Evolutionary conservation across 768 basidiomycete species (phyloP).

Genomic region (Amanita rimosa): DNA sequence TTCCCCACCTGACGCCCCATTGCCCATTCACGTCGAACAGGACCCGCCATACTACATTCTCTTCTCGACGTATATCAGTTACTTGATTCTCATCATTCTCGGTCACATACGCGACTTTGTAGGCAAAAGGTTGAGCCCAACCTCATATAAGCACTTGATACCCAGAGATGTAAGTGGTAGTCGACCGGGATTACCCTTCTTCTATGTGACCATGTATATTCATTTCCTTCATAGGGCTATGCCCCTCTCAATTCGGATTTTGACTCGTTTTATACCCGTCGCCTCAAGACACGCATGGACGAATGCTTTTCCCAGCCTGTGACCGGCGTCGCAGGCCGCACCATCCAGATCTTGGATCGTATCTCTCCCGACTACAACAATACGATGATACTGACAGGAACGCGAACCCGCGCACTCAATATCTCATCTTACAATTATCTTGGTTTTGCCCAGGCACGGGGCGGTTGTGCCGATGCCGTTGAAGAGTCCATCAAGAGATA

Average conservation of each 20-base stretch:
- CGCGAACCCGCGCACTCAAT: conserved; percentile 81
- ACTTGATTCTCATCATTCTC: conserved; percentile 82
- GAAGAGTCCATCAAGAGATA: conserved; percentile 75
- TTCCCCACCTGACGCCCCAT: conserved; percentile 28
- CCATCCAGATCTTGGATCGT: conserved; percentile 79
- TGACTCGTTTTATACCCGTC: conserved; percentile 97
- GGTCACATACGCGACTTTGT: conserved; percentile 95
- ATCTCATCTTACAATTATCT: conserved; percentile 99
- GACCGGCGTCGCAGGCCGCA: conserved; percentile 93
- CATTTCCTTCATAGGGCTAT: conserved; percentile 56
- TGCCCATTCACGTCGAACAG: conserved; percentile 50
- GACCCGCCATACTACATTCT: conserved; percentile 93
- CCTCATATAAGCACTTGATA: conserved; percentile 71
- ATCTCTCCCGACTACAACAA: conserved; percentile 73
- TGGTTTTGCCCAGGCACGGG: conserved; percentile 89
- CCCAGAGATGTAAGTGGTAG: conserved; percentile 62
- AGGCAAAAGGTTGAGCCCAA: conserved; percentile 69
- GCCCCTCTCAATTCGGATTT: conserved; percentile 97
- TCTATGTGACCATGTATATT: background rate
- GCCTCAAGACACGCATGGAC: conserved; percentile 88
- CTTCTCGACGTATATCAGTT: conserved; percentile 86
- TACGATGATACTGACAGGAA: conserved; percentile 68
- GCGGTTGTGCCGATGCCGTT: conserved; percentile 91
- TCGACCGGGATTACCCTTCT: too few species aligned
- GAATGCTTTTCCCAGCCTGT: conserved; percentile 91